Evolutionary conservation across 1,139 yeast genomes (phyloP).

Genomic region (Meyerozyma sp.): DNA sequence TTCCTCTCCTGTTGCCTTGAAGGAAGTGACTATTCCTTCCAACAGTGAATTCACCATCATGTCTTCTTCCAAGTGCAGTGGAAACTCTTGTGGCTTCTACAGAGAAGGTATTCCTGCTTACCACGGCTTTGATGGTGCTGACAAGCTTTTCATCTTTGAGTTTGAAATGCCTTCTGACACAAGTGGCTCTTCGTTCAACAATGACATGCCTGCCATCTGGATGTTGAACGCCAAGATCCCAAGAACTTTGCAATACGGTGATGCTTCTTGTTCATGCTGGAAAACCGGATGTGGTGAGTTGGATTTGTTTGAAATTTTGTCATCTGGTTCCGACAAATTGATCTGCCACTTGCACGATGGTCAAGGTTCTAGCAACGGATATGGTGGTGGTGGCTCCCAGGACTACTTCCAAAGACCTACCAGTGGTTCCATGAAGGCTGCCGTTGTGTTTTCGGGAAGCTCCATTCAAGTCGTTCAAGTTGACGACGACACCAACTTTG

Average conservation of each 20-base stretch:
- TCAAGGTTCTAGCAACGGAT: conserved; percentile 61
- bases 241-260: conserved; percentile 70
- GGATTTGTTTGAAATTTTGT: conserved; percentile 64
- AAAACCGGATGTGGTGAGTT: conserved; percentile 76
- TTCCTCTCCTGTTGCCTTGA: conserved; percentile 43
- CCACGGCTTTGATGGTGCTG: conserved; percentile 63
- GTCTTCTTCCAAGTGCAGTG: conserved; percentile 52
- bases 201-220: conserved; percentile 78
- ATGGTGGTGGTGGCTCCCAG: conserved; percentile 81
- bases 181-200: conserved; percentile 29
- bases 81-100: conserved; percentile 60
- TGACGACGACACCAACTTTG: conserved; percentile 51
- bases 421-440: conserved; percentile 75
- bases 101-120: conserved; percentile 69
- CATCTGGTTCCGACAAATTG: conserved; percentile 49
- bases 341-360: conserved; percentile 67
- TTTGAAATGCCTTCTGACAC: conserved; percentile 56
- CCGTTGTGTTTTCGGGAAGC: conserved; percentile 60
- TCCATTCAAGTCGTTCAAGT: conserved; percentile 57
- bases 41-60: conserved; percentile 57
- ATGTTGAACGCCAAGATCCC: conserved; percentile 71
- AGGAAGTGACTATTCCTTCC: conserved; percentile 46
- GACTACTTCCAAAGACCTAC: conserved; percentile 88
- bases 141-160: conserved; percentile 68
- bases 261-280: conserved; percentile 70